phyloP scores from a whole-genome alignment of 768 basidiomycete genomes.

The Lactarius sanguifluus region DNA sequence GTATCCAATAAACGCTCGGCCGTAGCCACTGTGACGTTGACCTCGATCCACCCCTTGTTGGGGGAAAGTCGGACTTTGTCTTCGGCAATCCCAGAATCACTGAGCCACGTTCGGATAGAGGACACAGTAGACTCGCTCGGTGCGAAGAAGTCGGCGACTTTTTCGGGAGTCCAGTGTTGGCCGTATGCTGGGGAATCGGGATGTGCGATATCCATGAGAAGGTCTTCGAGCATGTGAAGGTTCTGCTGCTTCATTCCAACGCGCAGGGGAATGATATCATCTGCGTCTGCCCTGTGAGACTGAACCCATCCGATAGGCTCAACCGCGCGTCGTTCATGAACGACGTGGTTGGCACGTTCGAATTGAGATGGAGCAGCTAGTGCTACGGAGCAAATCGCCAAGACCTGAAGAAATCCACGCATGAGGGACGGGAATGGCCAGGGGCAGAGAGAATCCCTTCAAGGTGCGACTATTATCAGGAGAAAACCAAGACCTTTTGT shows the following conservation, averaged over 20 bases:
- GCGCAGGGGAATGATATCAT: conserved; percentile 42
- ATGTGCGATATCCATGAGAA: conserved; percentile 45
- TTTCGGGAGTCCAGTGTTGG: conserved; percentile 44
- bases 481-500: background rate
- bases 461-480: background rate
- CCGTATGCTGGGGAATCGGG: conserved; percentile 48
- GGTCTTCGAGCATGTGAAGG: conserved; percentile 41
- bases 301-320: conserved; percentile 39
- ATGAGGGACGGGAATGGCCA: conserved; percentile 10
- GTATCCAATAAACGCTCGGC: conserved; percentile 46
- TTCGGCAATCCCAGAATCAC: conserved; percentile 38
- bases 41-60: conserved; percentile 43
- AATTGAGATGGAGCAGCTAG: conserved; percentile 23
- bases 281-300: conserved; percentile 35
- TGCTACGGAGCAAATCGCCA: conserved; percentile 29
- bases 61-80: conserved; percentile 38
- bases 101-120: conserved; percentile 44
- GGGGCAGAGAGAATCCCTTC: background rate
- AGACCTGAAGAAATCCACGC: conserved; percentile 11
- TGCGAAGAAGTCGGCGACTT: conserved; percentile 43
- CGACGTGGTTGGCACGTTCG: conserved; percentile 30
- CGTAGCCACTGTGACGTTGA: conserved; percentile 43
- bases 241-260: conserved; percentile 47
- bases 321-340: conserved; percentile 42
- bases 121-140: conserved; percentile 40